Base-by-base conservation (phyloP, 2,329 filamentous ascomycete genomes). In the Westerdykella ornata region DNA sequence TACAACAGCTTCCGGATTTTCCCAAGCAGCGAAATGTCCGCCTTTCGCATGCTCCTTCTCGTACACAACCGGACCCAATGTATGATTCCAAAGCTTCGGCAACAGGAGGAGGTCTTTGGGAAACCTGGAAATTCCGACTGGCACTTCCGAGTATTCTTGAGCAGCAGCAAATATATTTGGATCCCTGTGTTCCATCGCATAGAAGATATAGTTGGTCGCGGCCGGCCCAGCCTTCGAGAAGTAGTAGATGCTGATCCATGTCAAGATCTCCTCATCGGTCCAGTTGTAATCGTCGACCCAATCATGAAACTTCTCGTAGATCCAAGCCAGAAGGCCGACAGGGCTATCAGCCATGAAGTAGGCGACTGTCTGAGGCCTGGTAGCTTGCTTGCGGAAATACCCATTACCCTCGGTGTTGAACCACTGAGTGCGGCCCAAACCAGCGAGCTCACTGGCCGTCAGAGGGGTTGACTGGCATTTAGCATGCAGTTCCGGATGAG, bases 271-370 rank as follows among this genome's bases (percentile, higher is more conserved):
- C 41, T 86, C 82, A 46, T 85, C 79, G 0, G 76, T 81, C 82
- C 82, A 88, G 0, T 74, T 68, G 52, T 86, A 86, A 1, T 53
- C 51, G 53, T 88, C 83, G 0, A 77, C 78, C 84, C 84, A 88
- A 54, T 82, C 79, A 53, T 81, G 78, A 22, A 88, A 66, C 56
- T 88, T 88, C 63, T 88, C 85, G 49, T 83, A 82, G 18, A 88
- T 77, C 85, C 84, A 88, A 0, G 82, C 76, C 1, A 88, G 68
- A 3, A 86, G 64, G 0, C 74, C 82, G 0, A 84, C 74, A 0
- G 84, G 85, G n/a, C 75, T 80, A 58, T 88, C 84, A 1, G 75
- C 70, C 2, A 88, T 67, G 0, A 69, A 76, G 54, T 84, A 84
- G 0, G 80, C 82, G 0, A 88, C 53, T 0, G 84, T 88, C 38